These are phyloP conservation scores for Exophiala alcalophila DNA, from an alignment of 2,329 filamentous ascomycete genomes.

Conservation along the genomic window DNA sequence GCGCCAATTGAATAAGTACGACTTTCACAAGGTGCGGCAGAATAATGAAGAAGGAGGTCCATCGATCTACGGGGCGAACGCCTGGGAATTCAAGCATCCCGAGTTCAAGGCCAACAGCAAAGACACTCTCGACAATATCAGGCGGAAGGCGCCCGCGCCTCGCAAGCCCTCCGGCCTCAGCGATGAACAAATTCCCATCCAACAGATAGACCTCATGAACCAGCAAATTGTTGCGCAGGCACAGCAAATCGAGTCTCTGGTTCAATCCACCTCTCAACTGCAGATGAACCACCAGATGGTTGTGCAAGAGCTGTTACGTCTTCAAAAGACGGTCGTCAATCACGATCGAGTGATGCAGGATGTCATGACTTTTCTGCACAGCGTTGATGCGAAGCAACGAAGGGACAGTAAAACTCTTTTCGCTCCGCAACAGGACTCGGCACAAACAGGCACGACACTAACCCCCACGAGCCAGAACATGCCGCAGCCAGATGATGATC, in stretches of 20 bases:
- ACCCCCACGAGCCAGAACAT: conserved; percentile 46
- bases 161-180: conserved; percentile 67
- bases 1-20: conserved; percentile 92
- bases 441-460: conserved; percentile 40
- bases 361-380: conserved; percentile 66
- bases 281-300: conserved; percentile 63
- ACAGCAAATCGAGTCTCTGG: conserved; percentile 83
- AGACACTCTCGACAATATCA: conserved; percentile 93
- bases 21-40: conserved; percentile 95
- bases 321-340: conserved; percentile 69
- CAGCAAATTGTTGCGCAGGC: conserved; percentile 86
- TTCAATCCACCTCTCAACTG: conserved; percentile 80
- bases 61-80: conserved; percentile 76
- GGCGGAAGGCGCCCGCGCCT: conserved; percentile 88
- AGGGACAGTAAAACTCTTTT: conserved; percentile 55
- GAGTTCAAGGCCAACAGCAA: conserved; percentile 96
- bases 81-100: conserved; percentile 96
- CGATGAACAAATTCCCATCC: conserved; percentile 73
- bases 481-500: conserved; percentile 54
- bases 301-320: conserved; percentile 60
- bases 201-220: conserved; percentile 86
- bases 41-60: conserved; percentile 82
- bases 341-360: conserved; percentile 70
- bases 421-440: conserved; percentile 43
- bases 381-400: conserved; percentile 61